Conservation (phyloP, 495 filamentous ascomycete species). For the Staphylotrichum tortipilum region DNA sequence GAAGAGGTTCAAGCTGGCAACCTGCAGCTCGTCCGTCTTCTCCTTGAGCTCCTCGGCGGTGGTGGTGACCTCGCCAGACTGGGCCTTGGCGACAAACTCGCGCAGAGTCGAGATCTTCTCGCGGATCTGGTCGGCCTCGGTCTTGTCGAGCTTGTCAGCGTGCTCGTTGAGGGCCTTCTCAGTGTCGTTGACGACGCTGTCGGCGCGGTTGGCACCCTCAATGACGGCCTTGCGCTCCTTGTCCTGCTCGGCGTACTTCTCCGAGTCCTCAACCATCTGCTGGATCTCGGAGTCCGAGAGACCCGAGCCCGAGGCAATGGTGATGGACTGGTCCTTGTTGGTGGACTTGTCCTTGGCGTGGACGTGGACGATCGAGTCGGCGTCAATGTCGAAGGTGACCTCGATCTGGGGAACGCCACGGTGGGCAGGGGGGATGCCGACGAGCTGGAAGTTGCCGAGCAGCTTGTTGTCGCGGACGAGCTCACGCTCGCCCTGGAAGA, state of each 20-base stretch:
- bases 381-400: constrained; percentile 99
- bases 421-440: constrained; percentile 94
- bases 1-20: constrained; percentile 89
- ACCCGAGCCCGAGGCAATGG: constrained; percentile 96
- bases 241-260: constrained; percentile 89
- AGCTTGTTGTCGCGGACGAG: constrained; percentile 99
- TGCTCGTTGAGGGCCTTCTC: constrained; percentile 98
- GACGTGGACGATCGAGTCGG: constrained; percentile 97
- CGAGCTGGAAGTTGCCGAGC: constrained; percentile 98
- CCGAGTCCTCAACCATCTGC: constrained; percentile 92
- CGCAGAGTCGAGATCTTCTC: constrained; percentile 89
- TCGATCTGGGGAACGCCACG: constrained; percentile 97
- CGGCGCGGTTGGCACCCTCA: constrained; percentile 92
- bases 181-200: constrained; percentile 92
- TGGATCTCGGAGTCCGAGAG: constrained; percentile 91
- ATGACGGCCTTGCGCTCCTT: constrained; percentile 95
- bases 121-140: constrained; percentile 80
- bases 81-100: constrained; percentile 89
- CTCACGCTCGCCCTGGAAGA: constrained; percentile 99
- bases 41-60: constrained; percentile 89
- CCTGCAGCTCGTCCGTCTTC: constrained; percentile 97
- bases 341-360: constrained; percentile 99
- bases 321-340: constrained; percentile 99
- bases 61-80: constrained; percentile 77
- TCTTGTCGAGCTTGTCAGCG: constrained; percentile 91